Base-by-base conservation (phyloP, 495 filamentous ascomycete species). In the Penicillium robsamsonii region DNA sequence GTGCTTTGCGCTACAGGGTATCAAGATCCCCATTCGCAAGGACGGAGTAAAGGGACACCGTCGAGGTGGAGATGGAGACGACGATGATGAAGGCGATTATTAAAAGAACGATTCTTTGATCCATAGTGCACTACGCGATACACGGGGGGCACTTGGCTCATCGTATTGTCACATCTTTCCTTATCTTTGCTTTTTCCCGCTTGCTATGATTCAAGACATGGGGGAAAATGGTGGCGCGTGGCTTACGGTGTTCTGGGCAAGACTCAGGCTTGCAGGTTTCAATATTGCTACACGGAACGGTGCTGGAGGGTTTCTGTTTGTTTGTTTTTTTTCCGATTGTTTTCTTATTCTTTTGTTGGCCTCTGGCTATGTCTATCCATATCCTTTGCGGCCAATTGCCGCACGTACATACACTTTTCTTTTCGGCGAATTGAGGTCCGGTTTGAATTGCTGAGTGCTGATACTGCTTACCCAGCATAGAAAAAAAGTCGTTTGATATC, bases 11-110 rank as follows among this genome's bases (percentile, higher is more conserved):
- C 80, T 84, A 9, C 94, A 98, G 63, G 94, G 94, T n/a, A 93
- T 96, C 72, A 96, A 96, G 73, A 96, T 96, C 17, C 92, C 92
- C 0, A 96, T 96, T 42, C 78, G 92, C 9, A 96, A 96, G 72
- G 92, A 96, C 61, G 87, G 87, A 3, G 77, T 83, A 15, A 84
- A 87, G 57, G 79, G 79, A 2, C 67, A 79, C 12, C 82, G 85
- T 46, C 77, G 82, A 43, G 78, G 79, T 48, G 83, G 82, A 18
- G 84, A 85, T 29, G 85, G 84, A n/a, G 84, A 87, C 41, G 87
- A 81, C 29, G 74, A 75, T 15, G 65, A 70, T n/a, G 72, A 73
- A 47, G 64, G 68, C 24, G 65, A 72, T 40, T 66, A 69, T 49
- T 74, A 63, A 57, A 22, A 38, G 25, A 35, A 22, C 17, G 33